Percentiles rank a stretch among this genome's conserved stretches.
Evolutionary conservation across 2,329 filamentous ascomycete genomes (phyloP).

Genomic region (Hymenoscyphus infarciens): DNA sequence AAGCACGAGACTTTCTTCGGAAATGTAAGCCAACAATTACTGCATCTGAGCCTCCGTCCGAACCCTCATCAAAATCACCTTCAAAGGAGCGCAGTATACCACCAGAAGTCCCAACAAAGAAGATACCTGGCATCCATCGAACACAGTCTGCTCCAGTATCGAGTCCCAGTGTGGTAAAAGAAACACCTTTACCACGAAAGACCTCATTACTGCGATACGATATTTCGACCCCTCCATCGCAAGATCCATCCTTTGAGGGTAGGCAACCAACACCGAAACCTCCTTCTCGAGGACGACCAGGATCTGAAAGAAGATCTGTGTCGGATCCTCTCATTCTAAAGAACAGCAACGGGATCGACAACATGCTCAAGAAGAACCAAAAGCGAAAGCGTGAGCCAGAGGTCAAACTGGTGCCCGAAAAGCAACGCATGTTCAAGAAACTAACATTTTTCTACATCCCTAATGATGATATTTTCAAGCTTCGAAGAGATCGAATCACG

Average conservation of each 20-base stretch:
- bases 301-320: constrained; percentile 18
- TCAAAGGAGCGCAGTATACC: background rate
- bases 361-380: constrained; percentile 42
- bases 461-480: constrained; percentile 67
- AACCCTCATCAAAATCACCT: background rate
- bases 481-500: constrained; percentile 62
- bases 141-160: constrained; percentile 26
- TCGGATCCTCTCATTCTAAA: constrained; percentile 30
- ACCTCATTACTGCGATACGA: constrained; percentile 25
- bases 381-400: constrained; percentile 42
- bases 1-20: background rate
- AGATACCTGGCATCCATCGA: constrained; percentile 23
- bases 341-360: constrained; percentile 28
- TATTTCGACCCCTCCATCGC: constrained; percentile 18
- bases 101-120: constrained; percentile 14
- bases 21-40: background rate
- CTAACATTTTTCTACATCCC: constrained; percentile 76
- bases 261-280: constrained; percentile 9
- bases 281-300: constrained; percentile 11
- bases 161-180: constrained; percentile 15
- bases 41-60: background rate
- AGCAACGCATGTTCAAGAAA: constrained; percentile 55
- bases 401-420: constrained; percentile 47
- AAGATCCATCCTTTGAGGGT: constrained; percentile 14
- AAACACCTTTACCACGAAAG: constrained; percentile 18